Percentiles rank a stretch among this genome's conserved stretches.
These are phyloP conservation scores for Mortierella sp. DNA, from an alignment of 371 early-diverging fungal genomes.

Conservation along the genomic window DNA sequence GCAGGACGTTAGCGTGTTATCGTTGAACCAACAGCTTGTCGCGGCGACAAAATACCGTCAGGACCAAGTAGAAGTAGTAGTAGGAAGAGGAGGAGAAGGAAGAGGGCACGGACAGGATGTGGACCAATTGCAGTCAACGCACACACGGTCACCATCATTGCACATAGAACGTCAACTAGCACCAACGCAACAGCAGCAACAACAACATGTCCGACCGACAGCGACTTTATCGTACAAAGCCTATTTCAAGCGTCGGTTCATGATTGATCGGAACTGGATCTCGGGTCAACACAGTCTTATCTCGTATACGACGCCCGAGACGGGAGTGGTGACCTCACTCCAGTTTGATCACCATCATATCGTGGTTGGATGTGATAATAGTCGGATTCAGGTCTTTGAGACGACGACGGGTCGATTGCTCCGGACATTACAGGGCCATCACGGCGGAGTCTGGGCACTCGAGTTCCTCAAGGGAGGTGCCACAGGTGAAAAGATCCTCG, in stretches of 20 bases:
- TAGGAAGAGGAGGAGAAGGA: too few relatives aligned
- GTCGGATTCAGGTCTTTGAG: slow-evolving; percentile 87
- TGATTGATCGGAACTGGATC: slow-evolving; percentile 82
- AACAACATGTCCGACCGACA: slow-evolving; percentile 8
- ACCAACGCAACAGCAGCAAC: slow-evolving; percentile 3
- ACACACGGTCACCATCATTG: neutral
- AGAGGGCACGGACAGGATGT: too few relatives aligned
- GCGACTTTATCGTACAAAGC: slow-evolving; percentile 71
- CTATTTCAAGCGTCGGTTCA: slow-evolving; percentile 80
- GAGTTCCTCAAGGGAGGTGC: slow-evolving; percentile 75
- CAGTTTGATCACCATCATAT: slow-evolving; percentile 90
- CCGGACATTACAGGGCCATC: slow-evolving; percentile 85
- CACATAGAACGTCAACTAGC: slow-evolving; percentile 2
- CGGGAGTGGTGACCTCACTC: slow-evolving; percentile 85
- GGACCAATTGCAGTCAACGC: too few relatives aligned
- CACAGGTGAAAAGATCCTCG: slow-evolving; percentile 74
- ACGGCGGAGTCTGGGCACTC: slow-evolving; percentile 96
- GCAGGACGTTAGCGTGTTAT: neutral
- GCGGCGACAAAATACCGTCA: too few relatives aligned
- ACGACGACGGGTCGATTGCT: slow-evolving; percentile 74
- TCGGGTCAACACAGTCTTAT: slow-evolving; percentile 74
- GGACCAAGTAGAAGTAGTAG: too few relatives aligned
- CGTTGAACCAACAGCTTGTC: too few relatives aligned
- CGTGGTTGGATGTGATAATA: slow-evolving; percentile 88
- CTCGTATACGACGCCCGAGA: slow-evolving; percentile 82